A percentile compares a stretch with the other conserved stretches of the same genome.
Evolutionary conservation across 2,329 filamentous ascomycete species (phyloP).

Genomic region (Stemphylium vesicarium): DNA sequence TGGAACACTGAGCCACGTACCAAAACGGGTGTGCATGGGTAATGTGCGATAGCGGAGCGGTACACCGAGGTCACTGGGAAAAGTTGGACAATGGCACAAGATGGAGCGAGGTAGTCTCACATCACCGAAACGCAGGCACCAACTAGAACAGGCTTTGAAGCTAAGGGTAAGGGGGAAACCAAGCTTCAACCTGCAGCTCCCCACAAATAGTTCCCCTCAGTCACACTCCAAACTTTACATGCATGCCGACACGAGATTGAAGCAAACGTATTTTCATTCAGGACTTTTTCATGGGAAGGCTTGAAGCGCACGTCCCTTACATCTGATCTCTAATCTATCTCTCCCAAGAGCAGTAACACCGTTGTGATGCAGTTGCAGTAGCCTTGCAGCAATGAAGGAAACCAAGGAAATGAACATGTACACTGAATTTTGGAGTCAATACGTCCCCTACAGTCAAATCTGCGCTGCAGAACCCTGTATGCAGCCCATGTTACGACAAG

Average conservation of each 20-base stretch:
- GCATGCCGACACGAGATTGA: background rate
- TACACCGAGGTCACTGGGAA: background rate
- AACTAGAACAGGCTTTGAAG: background rate
- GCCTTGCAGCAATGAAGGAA: background rate
- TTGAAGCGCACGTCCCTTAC: conserved; percentile 1
- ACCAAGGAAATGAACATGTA: conserved; percentile 21
- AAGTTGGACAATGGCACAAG: background rate
- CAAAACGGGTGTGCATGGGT: background rate
- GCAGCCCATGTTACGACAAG: conserved; percentile 27
- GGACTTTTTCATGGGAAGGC: conserved; percentile 3
- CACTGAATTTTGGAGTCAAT: conserved; percentile 21
- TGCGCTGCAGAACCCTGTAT: conserved; percentile 22
- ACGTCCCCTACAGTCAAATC: conserved; percentile 27
- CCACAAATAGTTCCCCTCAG: background rate
- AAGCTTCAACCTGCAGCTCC: background rate
- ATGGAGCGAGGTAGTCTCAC: background rate
- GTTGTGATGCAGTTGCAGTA: background rate
- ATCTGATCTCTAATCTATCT: conserved; percentile 4
- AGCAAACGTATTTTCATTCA: conserved; percentile 6
- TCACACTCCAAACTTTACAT: background rate
- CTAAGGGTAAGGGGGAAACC: background rate
- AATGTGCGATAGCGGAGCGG: background rate
- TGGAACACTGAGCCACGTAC: background rate
- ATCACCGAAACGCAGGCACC: background rate
- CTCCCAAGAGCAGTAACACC: conserved; percentile 6